Conservation (phyloP, 164 flowering plant genomes). For the Brasenia schreberi region DNA sequence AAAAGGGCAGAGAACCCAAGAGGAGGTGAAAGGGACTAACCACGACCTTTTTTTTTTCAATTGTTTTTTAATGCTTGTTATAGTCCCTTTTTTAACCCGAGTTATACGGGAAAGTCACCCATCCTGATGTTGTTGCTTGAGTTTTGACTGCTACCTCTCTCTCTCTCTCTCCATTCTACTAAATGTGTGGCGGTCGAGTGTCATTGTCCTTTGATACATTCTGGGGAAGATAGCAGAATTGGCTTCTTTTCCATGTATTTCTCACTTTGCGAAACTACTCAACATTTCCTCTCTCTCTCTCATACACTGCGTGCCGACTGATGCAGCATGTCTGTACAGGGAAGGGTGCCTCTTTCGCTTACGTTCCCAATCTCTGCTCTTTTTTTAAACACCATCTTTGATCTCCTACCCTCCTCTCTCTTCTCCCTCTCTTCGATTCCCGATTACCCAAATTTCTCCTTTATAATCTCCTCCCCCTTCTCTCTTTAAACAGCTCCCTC, state of each 20-base stretch:
- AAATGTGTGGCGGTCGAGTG: conserved; percentile 16
- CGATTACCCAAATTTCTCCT: neutral
- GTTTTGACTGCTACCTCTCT: neutral
- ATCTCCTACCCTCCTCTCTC: conserved; percentile 7
- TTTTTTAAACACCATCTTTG: conserved; percentile 6
- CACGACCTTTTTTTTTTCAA: neutral
- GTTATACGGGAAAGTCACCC: neutral
- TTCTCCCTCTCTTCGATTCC: conserved; percentile 5
- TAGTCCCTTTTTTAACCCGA: neutral
- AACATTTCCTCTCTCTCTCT: neutral
- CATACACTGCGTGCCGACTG: neutral
- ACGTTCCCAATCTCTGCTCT: conserved; percentile 2
- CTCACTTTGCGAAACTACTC: neutral
- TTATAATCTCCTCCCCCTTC: neutral
- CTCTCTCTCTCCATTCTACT: neutral
- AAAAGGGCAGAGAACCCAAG: neutral
- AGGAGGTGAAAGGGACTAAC: neutral
- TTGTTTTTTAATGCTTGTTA: neutral
- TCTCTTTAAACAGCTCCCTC: conserved; percentile 3
- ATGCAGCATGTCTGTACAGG: conserved; percentile 3
- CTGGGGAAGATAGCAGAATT: conserved; percentile 14
- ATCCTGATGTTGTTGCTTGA: neutral
- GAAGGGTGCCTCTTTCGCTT: neutral
- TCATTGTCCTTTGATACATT: conserved; percentile 66
- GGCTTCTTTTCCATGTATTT: conserved; percentile 1